Percentiles rank a stretch among this genome's conserved stretches.
These are phyloP conservation scores for Pueraria montana DNA, from an alignment of 306 rosid genomes.

Conservation along the genomic window DNA sequence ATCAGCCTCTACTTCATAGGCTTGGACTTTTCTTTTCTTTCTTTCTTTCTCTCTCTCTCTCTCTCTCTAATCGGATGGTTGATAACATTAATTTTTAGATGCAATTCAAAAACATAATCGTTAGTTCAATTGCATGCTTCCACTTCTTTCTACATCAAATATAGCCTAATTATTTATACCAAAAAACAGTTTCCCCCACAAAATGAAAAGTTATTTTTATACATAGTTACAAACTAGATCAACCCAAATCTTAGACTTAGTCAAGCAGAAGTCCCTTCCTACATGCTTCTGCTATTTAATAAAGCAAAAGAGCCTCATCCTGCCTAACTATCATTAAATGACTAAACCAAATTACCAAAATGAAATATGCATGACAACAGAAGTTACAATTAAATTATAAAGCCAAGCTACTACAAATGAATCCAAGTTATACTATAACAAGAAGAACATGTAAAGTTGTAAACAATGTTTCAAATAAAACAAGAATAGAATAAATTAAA, in stretches of 20 bases:
- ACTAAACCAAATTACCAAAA: conserved; percentile 32
- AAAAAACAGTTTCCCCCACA: neutral
- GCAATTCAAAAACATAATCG: conserved; percentile 37
- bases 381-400: conserved; percentile 8
- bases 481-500: neutral
- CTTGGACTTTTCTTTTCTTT: neutral
- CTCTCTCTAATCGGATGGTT: conserved; percentile 2
- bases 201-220: neutral
- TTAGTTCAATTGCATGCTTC: conserved; percentile 33
- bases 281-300: conserved; percentile 15
- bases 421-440: neutral
- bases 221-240: conserved; percentile 25
- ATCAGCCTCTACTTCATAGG: conserved; percentile 24
- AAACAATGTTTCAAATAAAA: conserved; percentile 12
- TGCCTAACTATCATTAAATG: conserved; percentile 16
- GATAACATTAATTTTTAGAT: conserved; percentile 16
- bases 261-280: conserved; percentile 4
- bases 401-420: neutral
- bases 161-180: no score
- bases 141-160: conserved; percentile 23
- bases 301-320: conserved; percentile 26
- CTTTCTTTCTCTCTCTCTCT: neutral
- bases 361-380: neutral
- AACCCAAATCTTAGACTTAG: conserved; percentile 14
- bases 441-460: neutral